Base-by-base conservation (phyloP, 805 yeast genomes). In the Kockiozyma suomiensis region DNA sequence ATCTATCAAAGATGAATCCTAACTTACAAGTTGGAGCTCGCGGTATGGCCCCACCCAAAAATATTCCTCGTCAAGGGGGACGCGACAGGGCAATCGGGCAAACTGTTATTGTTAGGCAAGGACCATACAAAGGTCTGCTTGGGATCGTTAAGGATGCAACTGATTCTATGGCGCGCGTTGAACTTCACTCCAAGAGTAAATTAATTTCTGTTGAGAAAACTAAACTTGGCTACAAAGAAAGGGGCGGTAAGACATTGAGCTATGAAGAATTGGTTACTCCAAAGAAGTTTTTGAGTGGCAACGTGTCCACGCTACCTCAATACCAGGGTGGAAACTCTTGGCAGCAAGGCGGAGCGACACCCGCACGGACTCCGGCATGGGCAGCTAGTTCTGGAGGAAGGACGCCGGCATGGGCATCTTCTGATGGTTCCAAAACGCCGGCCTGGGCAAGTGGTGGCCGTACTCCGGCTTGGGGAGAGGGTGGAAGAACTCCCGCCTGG, bases 131-230 rank as follows among this genome's bases (percentile, higher is more conserved):
- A 76, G 98, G 99, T 48, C 84, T 90, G 67, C 85, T 87, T 77
- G 99, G 99, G 72, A 88, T 90, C 66, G 90, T 94, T 45, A 87
- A 88, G 67, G 98, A 94, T 72, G 90, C 97, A 8, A 94, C 90
- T 69, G 99, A 96, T 64, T 87, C 87, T 13, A 83, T 82, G 67
- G 98, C 97, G 1, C 83, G 97, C 61, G 89, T 94, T 46, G 99
- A 94, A 76, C 81, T 94, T 65, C 98, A 94, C 74, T 89, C 97
- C 28, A 92, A 92, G 67, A 86, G 86, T 71, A 94, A 93, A 73
- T 88, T 88, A 61, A 85, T 92, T 62, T 89, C 93, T 59, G 88
- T 94, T 35, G 86, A 85, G 68, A 92, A 92, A 70, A 80, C 82
- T 35, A 89, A 86, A 70, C 79, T 94, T 69, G 82, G 90, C 65